Evolutionary conservation across 2,329 filamentous ascomycete species (phyloP), one percentile per base, ranked within the genome.

Genomic region (Sphaerostilbella broomeana): DNA sequence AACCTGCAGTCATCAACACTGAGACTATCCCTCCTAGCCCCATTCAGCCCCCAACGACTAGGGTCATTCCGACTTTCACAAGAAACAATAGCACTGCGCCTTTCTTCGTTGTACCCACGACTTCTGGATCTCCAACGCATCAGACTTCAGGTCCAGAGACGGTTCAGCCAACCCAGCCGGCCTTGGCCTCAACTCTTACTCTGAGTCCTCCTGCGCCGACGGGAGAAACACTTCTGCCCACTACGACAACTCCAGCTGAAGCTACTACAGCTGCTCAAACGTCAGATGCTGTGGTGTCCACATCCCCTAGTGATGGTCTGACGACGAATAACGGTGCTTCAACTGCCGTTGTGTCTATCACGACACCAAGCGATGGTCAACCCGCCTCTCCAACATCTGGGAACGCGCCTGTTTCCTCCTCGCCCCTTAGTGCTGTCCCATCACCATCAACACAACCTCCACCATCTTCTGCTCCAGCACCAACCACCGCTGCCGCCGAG

Each of bases 1-100:
- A 9, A 18, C 13, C 26, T 32, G n/a, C 13, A 7, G 15, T n/a
- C 7, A 22, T 33, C 2, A 37, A 17, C n/a, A 28, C 38, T 2
- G 21, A 13, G 22, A 19, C 6, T 9, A 21, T 16, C 5, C 20
- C 38, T 19, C 17, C 27, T n/a, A 22, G 20, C 16, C 13, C 26
- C 12, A 35, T 27, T n/a, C 25, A 22, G 3, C 20, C 41, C 15
- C 30, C 21, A 8, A 35, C 29, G 3, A 40, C 36, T 13, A 35
- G 18, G 12, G 20, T 32, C 4, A 22, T 10, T 4, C 19, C 25
- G 9, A 22, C 18, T 6, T 26, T 13, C 13, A 35, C 35, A 10
- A 25, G 13, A 27, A 25, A 16, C 11, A 13, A 15, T 6, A 25
- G 16, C 16, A 8, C 29, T 21, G 35, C 30, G 5, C 12, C 26